These are phyloP conservation scores for Hypoxylon trugodes DNA, from an alignment of 495 filamentous ascomycete genomes.

Conservation along the genomic window DNA sequence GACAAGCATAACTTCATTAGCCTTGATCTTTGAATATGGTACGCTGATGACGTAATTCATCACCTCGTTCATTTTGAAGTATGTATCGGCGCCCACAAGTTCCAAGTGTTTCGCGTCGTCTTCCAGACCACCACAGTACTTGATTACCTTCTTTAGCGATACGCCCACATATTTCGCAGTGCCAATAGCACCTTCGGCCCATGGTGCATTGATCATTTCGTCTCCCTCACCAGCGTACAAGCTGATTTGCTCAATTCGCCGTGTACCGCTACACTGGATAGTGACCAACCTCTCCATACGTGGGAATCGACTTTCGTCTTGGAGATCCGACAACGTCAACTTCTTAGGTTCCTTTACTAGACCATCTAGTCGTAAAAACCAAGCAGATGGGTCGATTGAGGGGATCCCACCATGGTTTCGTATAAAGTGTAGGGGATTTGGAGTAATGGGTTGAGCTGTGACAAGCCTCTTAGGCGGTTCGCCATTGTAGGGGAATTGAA, in stretches of 20 bases:
- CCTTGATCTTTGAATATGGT: constrained; percentile 70
- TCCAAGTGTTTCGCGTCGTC: constrained; percentile 67
- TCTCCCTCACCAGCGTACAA: constrained; percentile 72
- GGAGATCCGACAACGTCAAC: constrained; percentile 64
- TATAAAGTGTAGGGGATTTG: constrained; percentile 68
- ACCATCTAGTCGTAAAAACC: constrained; percentile 61
- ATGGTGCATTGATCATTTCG: constrained; percentile 73
- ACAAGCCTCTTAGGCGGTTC: constrained; percentile 65
- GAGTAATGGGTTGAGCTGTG: constrained; percentile 62
- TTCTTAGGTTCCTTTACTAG: constrained; percentile 63
- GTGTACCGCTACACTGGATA: constrained; percentile 74
- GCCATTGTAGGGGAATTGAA: constrained; percentile 77
- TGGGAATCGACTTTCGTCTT: constrained; percentile 65
- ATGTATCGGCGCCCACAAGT: constrained; percentile 70
- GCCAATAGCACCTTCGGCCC: constrained; percentile 73
- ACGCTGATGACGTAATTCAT: constrained; percentile 71
- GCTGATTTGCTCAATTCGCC: constrained; percentile 71
- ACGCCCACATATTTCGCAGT: constrained; percentile 70
- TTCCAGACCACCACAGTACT: constrained; percentile 67
- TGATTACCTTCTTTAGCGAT: constrained; percentile 71
- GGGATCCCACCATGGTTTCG: constrained; percentile 74
- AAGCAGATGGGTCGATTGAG: constrained; percentile 63
- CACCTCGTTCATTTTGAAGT: constrained; percentile 69
- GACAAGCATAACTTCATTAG: constrained; percentile 71
- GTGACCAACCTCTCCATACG: constrained; percentile 63